Evolutionary conservation across 1,284 basidiomycete genomes (phyloP), one percentile per base, ranked within the genome.

Genomic region (Trichosporon coremiiforme): DNA sequence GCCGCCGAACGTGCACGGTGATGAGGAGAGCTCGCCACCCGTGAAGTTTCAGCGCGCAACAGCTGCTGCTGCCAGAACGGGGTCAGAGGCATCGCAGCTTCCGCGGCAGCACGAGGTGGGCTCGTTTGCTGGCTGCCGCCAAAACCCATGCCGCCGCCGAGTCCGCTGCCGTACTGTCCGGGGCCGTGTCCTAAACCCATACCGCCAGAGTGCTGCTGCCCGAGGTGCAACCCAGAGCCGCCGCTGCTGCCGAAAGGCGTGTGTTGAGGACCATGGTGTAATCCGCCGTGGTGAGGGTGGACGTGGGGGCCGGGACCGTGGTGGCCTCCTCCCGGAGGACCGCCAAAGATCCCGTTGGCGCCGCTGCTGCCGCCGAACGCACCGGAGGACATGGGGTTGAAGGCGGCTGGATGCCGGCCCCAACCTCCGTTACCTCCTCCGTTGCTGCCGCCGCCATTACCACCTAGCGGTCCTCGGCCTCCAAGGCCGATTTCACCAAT

Each of bases 1-100:
- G 87, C 86, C 15, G 87, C 86, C 22, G 87, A 86, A 29, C 87
- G 79, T 15, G 87, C 87, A 29, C 87, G 85, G 75, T 87, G 86
- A 75, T 88, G 87, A 0, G 87, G 86, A 13, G 86, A 83, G 8
- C 83, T 82, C 1, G 86, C 84, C 64, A 84, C 79, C 55, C 87
- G 80, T n/a, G 86, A 87, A 45, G 85, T 82, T 73, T 83, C 79
- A 17, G 79, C 80, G 36, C 75, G 71, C 64, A 80, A 25, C 31
- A 85, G 68, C 75, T 85, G 84, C 71, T 84, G 82, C 71, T 84
- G 83, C 84, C 84, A 85, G 65, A 78, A 75, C 22, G 74, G 68
- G 12, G 81, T 81, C 71, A 82, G 72, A 4, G 80, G 81, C 64
- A 80, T 68, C 3, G 70, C 67, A 8, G 73, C 72, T 67, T 82